Base-by-base conservation (phyloP, 1,284 basidiomycete genomes). In the Ustilago hordei region DNA sequence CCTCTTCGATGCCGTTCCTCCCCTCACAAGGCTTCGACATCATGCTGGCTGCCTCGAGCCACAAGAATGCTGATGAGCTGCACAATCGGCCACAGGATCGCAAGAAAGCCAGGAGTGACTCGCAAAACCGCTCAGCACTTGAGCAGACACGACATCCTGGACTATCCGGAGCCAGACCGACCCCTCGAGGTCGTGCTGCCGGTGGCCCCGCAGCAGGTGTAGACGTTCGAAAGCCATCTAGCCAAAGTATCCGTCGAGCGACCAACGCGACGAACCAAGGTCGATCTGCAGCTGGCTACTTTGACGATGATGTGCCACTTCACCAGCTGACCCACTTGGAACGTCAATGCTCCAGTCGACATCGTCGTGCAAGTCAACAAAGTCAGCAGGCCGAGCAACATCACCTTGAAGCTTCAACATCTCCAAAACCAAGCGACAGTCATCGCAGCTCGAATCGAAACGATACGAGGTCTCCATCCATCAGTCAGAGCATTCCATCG, bases 81-180 rank as follows among this genome's bases (percentile, higher is more conserved):
- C 36, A 53, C 15, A 32, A 9, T 8, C 52, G 62, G 36, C 12
- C 39, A 2, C 11, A 31, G 8, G 55, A 66, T 19, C 48, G 56
- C 8, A 54, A 62, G 13, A 52, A 38, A 13, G 45, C 55, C 7
- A 35, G 53, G 47, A 52, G 31, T 7, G 64, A 66, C 5, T 65
- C 55, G 17, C 54, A 58, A 3, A 56, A 50, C 23, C 55, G 58
- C 23, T 73, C 70, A 0, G 53, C 60, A 0, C 59, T 63, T 47
- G 64, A 68, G 8, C 60, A 73, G 47, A 64, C 70, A 13, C 64
- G 70, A 2, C 70, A 73, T 60, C 70, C 70, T 17, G 70, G 70
- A 13, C 31, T 73, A 31, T 73, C 70, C 2, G 70, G 70, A 11
- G 64, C 64, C 0, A 50, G 60, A 11, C 64, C 60, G 9, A 41